Base-by-base conservation (phyloP, 2,329 filamentous ascomycete genomes). In the Penicillium hesseltinei region DNA sequence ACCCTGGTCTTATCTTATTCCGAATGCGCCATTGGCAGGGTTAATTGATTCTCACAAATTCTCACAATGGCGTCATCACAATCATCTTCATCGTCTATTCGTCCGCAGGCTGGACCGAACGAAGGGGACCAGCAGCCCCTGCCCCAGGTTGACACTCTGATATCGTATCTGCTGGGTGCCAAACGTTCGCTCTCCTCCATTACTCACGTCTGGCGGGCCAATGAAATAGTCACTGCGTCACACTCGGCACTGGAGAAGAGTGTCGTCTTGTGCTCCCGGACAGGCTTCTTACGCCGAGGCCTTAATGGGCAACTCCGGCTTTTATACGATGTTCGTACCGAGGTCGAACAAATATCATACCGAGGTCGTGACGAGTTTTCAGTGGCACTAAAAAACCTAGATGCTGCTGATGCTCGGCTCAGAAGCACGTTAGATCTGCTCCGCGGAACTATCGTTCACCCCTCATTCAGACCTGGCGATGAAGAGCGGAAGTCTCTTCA, bases 111-210 rank as follows among this genome's bases (percentile, higher is more conserved):
- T 31, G 59, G 59, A 31, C 60, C 57, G 9, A 50, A 59, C 8
- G 17, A 45, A 7, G 38, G 39, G 43, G 62, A 65, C 23, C 52
- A 65, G 38, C 62, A 63, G 15, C 53, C 63, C 15, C 65, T 70
- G 52, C 73, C 71, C 36, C 69, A 71, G 25, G 84, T 96, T 69
- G 91, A 96, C 66, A 86, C 85, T 25, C 85, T 97, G 43, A 90
- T 97, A 55, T 84, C 86, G 52, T 87, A 96, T 75, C 88, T 97
- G 36, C 85, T 97, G 40, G 88, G 89, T 31, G 90, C 93, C 9
- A 97, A 97, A 73, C 86, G 91, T 44, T 92, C 92, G 1, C 83
- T 97, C 5, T 90, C 89, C 17, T 91, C 91, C 11, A 92, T 95
- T 72, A 85, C 82, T 42, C 87, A 90, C 59, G 91, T 97, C 51